Percentiles rank a stretch among this genome's conserved stretches.
Conservation (phyloP, 108 stramenopile species). For the Cyclotella kingstonii region DNA sequence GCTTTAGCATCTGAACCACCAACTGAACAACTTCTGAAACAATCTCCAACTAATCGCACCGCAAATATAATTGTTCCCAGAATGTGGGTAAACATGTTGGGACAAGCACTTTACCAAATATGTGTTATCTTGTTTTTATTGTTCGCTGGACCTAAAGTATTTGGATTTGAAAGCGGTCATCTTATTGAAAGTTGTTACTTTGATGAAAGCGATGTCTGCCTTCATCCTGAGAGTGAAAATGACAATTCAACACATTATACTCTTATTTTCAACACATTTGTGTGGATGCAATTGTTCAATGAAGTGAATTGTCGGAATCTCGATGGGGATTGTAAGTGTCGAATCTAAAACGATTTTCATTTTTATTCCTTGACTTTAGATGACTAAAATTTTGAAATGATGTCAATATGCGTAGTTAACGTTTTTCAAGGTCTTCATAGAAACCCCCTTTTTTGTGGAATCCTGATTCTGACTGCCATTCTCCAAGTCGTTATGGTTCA, state of each 20-base stretch:
- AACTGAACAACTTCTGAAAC: constrained; percentile 71
- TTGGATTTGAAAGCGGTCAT: constrained; percentile 56
- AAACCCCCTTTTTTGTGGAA: constrained; percentile 83
- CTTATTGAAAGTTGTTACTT: too few species aligned
- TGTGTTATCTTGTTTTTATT: constrained; percentile 68
- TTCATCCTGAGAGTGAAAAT: constrained; percentile 20
- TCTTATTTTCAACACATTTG: constrained; percentile 96
- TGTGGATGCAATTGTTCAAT: constrained; percentile 97
- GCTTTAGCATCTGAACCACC: constrained; percentile 97
- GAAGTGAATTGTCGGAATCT: constrained; percentile 91
- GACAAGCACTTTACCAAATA: constrained; percentile 87
- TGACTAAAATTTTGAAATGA: too few species aligned
- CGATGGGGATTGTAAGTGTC: constrained; percentile 72
- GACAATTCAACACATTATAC: constrained; percentile 85
- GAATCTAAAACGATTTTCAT: neutral
- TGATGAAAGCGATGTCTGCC: constrained; percentile 28
- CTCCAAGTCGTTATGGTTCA: constrained; percentile 91
- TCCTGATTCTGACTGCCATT: constrained; percentile 75
- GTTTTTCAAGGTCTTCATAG: constrained; percentile 76
- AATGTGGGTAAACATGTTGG: constrained; percentile 93
- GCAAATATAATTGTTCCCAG: constrained; percentile 77
- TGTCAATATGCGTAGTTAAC: constrained; percentile 44
- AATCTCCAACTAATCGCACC: constrained; percentile 75
- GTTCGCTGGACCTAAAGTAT: constrained; percentile 58
- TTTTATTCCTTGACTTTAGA: too few species aligned